Conservation (phyloP, 2,329 filamentous ascomycete genomes). For the Colletotrichum caudatum region DNA sequence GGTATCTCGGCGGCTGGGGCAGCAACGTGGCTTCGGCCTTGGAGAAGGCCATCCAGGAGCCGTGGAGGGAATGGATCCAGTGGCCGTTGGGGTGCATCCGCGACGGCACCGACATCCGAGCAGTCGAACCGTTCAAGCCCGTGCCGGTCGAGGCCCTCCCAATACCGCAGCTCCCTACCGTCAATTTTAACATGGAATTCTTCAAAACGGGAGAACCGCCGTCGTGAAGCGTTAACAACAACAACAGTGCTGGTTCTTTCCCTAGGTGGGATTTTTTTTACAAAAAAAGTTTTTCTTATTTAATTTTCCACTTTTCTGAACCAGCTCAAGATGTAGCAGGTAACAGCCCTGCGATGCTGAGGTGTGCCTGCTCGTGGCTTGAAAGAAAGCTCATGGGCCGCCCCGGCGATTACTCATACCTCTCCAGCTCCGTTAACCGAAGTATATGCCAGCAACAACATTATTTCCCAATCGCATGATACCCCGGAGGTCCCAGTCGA, state of each 20-base stretch:
- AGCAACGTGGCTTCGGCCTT: conserved; percentile 21
- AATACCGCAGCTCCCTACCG: conserved; percentile 2
- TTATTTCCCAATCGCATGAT: background rate
- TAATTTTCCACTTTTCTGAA: background rate
- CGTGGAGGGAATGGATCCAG: conserved; percentile 38
- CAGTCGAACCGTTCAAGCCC: conserved; percentile 10
- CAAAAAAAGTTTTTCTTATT: too few species aligned
- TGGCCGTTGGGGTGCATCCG: conserved; percentile 37
- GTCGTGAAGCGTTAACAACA: background rate
- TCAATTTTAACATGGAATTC: conserved; percentile 19
- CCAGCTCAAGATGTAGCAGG: background rate
- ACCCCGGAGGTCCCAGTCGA: too few species aligned
- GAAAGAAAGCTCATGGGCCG: background rate
- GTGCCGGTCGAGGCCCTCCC: background rate
- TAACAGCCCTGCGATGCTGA: background rate
- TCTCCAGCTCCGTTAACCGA: background rate
- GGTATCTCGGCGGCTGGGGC: conserved; percentile 39
- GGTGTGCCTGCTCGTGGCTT: background rate
- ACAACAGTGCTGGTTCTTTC: background rate
- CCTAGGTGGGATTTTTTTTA: too few species aligned
- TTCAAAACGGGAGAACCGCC: conserved; percentile 24
- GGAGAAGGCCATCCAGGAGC: conserved; percentile 37
- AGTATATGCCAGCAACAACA: background rate
- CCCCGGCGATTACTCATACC: too few species aligned
- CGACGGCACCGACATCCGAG: conserved; percentile 30